A percentile compares a stretch with the other conserved stretches of the same genome.
Evolutionary conservation across 495 filamentous ascomycete genomes (phyloP).

Genomic region (Chaetomium fimeti): DNA sequence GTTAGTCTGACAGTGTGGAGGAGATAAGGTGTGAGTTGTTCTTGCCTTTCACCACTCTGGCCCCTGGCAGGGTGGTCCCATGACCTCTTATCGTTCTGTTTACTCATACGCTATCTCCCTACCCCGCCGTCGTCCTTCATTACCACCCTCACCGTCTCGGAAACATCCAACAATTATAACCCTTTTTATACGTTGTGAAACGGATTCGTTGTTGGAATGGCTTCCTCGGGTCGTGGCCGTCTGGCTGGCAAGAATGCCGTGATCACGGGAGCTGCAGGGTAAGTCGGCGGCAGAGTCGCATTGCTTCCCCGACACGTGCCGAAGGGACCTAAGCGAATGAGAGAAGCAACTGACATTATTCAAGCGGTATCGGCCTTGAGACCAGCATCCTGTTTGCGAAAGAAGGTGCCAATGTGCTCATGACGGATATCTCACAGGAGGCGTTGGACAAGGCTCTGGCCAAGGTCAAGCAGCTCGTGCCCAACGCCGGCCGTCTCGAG

Average conservation of each 20-base stretch:
- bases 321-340: background rate
- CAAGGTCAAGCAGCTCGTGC: constrained; percentile 71
- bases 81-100: constrained; percentile 12
- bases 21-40: background rate
- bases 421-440: constrained; percentile 77
- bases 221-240: constrained; percentile 50
- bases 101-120: constrained; percentile 2
- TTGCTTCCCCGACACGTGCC: background rate
- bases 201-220: constrained; percentile 6
- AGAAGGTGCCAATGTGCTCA: constrained; percentile 81
- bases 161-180: background rate
- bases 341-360: background rate
- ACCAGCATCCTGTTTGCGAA: constrained; percentile 87
- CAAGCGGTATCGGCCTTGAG: constrained; percentile 95
- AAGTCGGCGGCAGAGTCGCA: constrained; percentile 38
- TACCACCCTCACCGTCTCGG: constrained; percentile 6
- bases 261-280: constrained; percentile 91
- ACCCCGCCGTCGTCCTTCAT: constrained; percentile 13
- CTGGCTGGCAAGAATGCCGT: constrained; percentile 90
- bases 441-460: constrained; percentile 57
- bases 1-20: background rate
- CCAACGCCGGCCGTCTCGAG: constrained; percentile 59
- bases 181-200: too few species aligned
- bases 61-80: background rate
- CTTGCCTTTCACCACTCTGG: background rate